Conservation (phyloP, 805 yeast species). For the Starmerella riodocensis region DNA sequence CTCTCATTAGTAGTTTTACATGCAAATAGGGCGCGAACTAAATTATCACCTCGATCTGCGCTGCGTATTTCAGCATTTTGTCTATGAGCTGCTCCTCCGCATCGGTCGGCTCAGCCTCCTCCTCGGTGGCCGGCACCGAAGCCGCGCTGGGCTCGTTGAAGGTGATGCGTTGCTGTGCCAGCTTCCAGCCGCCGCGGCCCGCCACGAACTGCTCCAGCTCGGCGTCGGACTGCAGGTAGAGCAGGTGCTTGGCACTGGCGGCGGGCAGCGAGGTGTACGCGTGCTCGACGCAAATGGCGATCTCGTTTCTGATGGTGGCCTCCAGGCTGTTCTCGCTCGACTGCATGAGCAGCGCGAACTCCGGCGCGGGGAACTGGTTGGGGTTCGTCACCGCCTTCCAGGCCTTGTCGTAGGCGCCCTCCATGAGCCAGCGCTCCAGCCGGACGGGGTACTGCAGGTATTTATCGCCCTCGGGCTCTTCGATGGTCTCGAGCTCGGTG, state of each 20-base stretch:
- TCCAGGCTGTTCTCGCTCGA: slow-evolving; percentile 36
- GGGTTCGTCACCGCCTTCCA: slow-evolving; percentile 59
- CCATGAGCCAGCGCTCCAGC: slow-evolving; percentile 88
- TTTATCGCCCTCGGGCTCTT: slow-evolving; percentile 50
- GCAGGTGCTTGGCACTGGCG: slow-evolving; percentile 65
- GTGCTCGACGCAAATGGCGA: slow-evolving; percentile 68
- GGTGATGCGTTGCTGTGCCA: slow-evolving; percentile 33
- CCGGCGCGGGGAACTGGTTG: slow-evolving; percentile 42
- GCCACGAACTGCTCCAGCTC: slow-evolving; percentile 42
- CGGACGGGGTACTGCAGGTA: slow-evolving; percentile 73
- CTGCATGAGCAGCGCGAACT: slow-evolving; percentile 64
- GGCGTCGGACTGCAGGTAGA: slow-evolving; percentile 52
- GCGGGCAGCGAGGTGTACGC: slow-evolving; percentile 68
- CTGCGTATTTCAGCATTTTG: slow-evolving; percentile 74
- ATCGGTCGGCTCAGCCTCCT: slow-evolving; percentile 29
- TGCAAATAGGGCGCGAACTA: too few relatives aligned
- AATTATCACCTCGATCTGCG: slow-evolving; percentile 82
- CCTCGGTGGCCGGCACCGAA: slow-evolving; percentile 34
- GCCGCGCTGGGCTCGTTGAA: slow-evolving; percentile 38
- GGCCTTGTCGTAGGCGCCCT: slow-evolving; percentile 88
- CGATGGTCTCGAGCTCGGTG: slow-evolving; percentile 68
- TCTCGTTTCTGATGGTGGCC: slow-evolving; percentile 70
- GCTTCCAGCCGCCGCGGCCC: slow-evolving; percentile 40
- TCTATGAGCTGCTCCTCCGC: slow-evolving; percentile 39
- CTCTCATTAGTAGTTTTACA: too few relatives aligned